Evolutionary conservation across 2,329 filamentous ascomycete genomes (phyloP).

Genomic region (Xylariales sp.): DNA sequence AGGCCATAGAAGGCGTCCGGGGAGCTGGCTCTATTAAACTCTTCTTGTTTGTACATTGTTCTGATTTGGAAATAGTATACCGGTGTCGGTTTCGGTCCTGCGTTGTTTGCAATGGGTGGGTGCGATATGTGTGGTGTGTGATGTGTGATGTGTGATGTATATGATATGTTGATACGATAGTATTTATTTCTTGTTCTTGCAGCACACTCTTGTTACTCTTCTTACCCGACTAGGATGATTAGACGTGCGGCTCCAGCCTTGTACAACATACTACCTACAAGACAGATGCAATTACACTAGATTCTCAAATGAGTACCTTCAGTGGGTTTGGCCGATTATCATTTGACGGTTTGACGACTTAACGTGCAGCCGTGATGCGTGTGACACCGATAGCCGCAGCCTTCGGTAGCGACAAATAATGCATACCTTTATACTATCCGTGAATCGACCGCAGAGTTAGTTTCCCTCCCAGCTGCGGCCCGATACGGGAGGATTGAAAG

Average conservation of each 20-base stretch:
- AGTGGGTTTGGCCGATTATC: too few species aligned
- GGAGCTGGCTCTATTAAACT: constrained; percentile 31
- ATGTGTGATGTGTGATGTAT: background rate
- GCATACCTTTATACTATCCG: background rate
- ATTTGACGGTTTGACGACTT: background rate
- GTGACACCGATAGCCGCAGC: background rate
- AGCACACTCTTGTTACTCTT: too few species aligned
- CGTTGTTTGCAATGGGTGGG: background rate
- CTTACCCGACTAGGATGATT: background rate
- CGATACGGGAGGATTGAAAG: too few species aligned
- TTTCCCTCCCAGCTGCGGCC: too few species aligned
- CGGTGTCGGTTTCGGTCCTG: constrained; percentile 3
- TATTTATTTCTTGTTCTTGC: too few species aligned
- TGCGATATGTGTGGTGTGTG: background rate
- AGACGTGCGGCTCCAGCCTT: constrained; percentile 14
- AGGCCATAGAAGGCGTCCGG: constrained; percentile 35
- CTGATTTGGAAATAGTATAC: background rate
- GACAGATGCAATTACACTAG: background rate
- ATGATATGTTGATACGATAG: background rate
- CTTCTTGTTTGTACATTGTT: background rate
- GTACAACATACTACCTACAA: constrained; percentile 3
- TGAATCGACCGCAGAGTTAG: too few species aligned
- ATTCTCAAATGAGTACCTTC: background rate
- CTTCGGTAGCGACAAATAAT: background rate
- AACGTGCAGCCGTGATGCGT: background rate